Base-by-base conservation (phyloP, 2,329 filamentous ascomycete species). In the Clarireedia monteithiana region DNA sequence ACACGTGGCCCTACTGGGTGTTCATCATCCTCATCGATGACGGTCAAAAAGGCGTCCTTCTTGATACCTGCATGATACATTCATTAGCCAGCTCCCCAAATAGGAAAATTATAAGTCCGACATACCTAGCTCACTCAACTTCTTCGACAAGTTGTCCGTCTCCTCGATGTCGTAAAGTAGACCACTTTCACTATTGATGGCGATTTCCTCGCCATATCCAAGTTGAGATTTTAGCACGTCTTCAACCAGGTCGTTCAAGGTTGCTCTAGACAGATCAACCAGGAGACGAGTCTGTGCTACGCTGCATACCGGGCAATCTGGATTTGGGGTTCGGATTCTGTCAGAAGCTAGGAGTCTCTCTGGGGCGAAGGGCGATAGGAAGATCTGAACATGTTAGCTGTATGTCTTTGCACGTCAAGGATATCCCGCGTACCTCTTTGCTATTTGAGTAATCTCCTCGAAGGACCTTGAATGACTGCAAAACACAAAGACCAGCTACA, bases 391-490 rank as follows among this genome's bases (percentile, higher is more conserved):
- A 50, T 9, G 30, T 49, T 24, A 59, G 51, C 46, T 27, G 10
- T 53, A 39, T 23, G 7, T 39, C 39, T 17, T 20, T 12, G 39
- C 9, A 23, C 10, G n/a, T 17, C 23, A 15, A 46, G 23, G n/a
- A 20, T 7, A 17, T 42, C 42, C 12, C 7, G 63, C 71, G 60
- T 70, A 85, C 85, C 79, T 94, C 92, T 69, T 86, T 91, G 0
- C 86, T 84, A 63, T 84, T 81, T 36, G 77, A 73, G 58, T 85
- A 86, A 49, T 91, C 82, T 20, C 83, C 81, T 66, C 79, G 85
- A 57, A 99, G 74, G 24, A 97, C 86, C 71, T 96, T 97, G 77
- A 95, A 94, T 0, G 91, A 86, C 70, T 97, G 87, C 26, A 99
- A 75, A 6, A 97, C 91, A 67, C 91, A 97, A 9, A 99, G 79